Base-by-base conservation (phyloP, 2,329 filamentous ascomycete genomes). In the Nemania sp. region DNA sequence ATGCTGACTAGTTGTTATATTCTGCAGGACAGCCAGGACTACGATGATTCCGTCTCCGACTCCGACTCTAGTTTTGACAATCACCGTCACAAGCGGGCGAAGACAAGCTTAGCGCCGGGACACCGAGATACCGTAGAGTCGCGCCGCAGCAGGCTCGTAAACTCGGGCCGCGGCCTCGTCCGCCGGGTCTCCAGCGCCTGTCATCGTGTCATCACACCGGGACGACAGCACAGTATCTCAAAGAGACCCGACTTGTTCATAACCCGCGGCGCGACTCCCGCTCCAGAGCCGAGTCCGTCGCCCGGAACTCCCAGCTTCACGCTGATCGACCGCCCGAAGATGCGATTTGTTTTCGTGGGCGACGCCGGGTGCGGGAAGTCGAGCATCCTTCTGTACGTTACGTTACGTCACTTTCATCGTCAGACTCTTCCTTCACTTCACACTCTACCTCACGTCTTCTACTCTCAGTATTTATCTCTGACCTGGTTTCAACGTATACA, bases 271-370 rank as follows among this genome's bases (percentile, higher is more conserved):
- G 18, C 9, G 1, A 65, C 62, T 2, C 62, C 62, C 5, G 46
- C 42, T 13, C 60, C 57, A 17, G 37, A 54, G 47, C 39, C 65
- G 46, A 47, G 56, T 29, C 39, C 63, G 50, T 20, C 56, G 4
- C 62, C 65, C 3, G 66, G 63, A 3, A 67, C 69, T 2, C 63
- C 68, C 1, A 47, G 42, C 17, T 64, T 56, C 40, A 47, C 34
- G 9, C 29, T 64, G 2, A 43, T 54, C 21, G 65, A 67, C 11
- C 65, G 67, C 11, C 65, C 67, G 9, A 67, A 63, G 32, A 71
- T 74, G 69, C 61, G 69, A 55, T 72, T 73, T 42, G 65, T 71
- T 20, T 68, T 74, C 53, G 70, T 74, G 10, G 72, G 72, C 11
- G 71, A 74, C 42, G 48, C 61, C 2, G 59, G 63, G 18, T 72